Evolutionary conservation across 495 filamentous ascomycete genomes (phyloP).

Genomic region (Penicillium verhagenii): DNA sequence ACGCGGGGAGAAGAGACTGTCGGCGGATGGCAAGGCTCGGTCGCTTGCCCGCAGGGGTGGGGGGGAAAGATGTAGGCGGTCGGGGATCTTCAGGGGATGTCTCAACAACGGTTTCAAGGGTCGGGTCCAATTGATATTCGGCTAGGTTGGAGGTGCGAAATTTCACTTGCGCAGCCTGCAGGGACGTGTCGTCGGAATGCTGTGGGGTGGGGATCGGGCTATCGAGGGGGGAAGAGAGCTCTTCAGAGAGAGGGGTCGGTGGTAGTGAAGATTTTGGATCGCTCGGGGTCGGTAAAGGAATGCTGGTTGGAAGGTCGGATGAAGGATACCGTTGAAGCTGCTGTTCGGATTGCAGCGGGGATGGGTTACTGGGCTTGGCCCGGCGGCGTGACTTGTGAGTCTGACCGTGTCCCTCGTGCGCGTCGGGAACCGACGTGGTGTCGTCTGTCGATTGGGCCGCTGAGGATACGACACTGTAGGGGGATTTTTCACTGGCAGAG

Average conservation of each 20-base stretch:
- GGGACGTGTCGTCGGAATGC: slow-evolving; percentile 25
- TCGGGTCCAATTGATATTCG: slow-evolving; percentile 32
- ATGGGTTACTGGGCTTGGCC: slow-evolving; percentile 1
- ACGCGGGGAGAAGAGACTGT: slow-evolving; percentile 50
- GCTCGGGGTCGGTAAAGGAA: slow-evolving; percentile 17
- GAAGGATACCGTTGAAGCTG: slow-evolving; percentile 8
- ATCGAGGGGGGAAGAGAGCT: slow-evolving; percentile 17
- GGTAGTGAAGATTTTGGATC: slow-evolving; percentile 17
- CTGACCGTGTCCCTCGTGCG: slow-evolving; percentile 6
- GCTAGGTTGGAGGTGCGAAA: slow-evolving; percentile 7
- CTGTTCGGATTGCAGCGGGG: slow-evolving; percentile 9
- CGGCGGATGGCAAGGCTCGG: slow-evolving; percentile 44
- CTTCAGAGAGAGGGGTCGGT: slow-evolving; percentile 26
- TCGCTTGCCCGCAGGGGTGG: slow-evolving; percentile 31
- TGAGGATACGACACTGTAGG: slow-evolving; percentile 25
- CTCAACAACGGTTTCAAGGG: slow-evolving; percentile 34
- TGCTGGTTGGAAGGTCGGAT: slow-evolving; percentile 5
- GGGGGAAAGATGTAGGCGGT: slow-evolving; percentile 19
- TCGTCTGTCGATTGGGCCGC: slow-evolving; percentile 15
- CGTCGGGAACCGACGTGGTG: slow-evolving; percentile 6
- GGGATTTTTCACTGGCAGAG: slow-evolving; percentile 25
- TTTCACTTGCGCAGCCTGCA: slow-evolving; percentile 16
- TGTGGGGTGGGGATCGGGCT: slow-evolving; percentile 25
- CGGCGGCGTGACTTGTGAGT: slow-evolving; percentile 6
- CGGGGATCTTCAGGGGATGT: slow-evolving; percentile 16